Percentiles rank a stretch among this genome's conserved stretches.
Evolutionary conservation across 2,329 filamentous ascomycete species (phyloP).

Genomic region (Colletotrichum musae): DNA sequence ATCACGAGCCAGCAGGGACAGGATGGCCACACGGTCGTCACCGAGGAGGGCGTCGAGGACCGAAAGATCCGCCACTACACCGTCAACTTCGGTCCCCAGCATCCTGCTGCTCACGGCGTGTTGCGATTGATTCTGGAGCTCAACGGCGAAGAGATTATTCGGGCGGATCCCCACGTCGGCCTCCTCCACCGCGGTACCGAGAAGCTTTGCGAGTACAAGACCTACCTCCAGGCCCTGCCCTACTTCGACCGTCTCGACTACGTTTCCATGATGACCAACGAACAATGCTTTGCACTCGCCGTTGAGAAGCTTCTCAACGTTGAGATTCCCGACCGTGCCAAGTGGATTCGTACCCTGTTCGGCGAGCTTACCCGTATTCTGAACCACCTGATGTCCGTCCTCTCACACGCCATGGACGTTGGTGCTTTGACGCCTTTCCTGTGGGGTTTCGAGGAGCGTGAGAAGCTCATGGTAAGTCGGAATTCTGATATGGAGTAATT

Average conservation of each 20-base stretch:
- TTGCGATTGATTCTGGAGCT: slow-evolving; percentile 96
- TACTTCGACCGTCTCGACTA: slow-evolving; percentile 99
- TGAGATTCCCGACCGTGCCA: slow-evolving; percentile 94
- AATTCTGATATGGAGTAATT: background rate
- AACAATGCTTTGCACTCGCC: slow-evolving; percentile 95
- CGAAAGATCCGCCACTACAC: slow-evolving; percentile 99
- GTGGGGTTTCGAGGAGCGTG: slow-evolving; percentile 99
- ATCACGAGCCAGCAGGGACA: slow-evolving; percentile 57
- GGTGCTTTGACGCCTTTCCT: slow-evolving; percentile 97
- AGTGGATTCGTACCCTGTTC: slow-evolving; percentile 97
- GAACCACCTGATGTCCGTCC: slow-evolving; percentile 98
- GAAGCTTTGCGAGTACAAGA: slow-evolving; percentile 99
- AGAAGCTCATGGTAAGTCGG: slow-evolving; percentile 94
- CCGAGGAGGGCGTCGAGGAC: slow-evolving; percentile 64
- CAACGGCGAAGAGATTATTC: slow-evolving; percentile 97
- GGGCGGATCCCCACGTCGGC: slow-evolving; percentile 96
- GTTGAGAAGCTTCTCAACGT: slow-evolving; percentile 99
- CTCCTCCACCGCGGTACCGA: slow-evolving; percentile 97
- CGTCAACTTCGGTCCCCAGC: slow-evolving; percentile 99
- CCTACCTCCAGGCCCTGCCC: slow-evolving; percentile 96
- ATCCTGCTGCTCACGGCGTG: slow-evolving; percentile 98
- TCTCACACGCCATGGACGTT: slow-evolving; percentile 99
- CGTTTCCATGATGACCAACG: slow-evolving; percentile 99
- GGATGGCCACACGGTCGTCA: slow-evolving; percentile 60
- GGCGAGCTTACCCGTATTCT: slow-evolving; percentile 93